Evolutionary conservation across 805 yeast species (phyloP), one percentile per base, ranked within the genome.

Genomic region (Metschnikowia similis): DNA sequence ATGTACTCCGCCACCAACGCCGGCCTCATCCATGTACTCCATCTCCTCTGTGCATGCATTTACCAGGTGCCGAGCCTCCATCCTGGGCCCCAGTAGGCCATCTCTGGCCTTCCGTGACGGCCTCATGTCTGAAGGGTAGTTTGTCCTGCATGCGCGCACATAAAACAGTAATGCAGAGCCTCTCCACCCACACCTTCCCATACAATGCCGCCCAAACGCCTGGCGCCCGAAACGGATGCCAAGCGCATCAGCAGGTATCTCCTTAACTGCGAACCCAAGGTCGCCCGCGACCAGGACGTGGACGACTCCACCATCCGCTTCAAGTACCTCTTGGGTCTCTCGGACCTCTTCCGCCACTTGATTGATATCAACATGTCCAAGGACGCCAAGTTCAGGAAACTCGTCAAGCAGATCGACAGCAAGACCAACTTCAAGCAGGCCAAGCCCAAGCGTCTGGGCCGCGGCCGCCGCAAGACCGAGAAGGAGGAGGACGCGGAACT

Each of bases 401-500:
- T 84, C 35, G 70, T 87, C 49, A 75, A 79, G 56, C 78, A 76
- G 44, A 71, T 82, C 28, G 90, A 85, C 57, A 67, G 69, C 27
- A 74, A 80, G 51, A 64, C 67, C 29, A 74, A 75, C 26, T 71
- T 72, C 44, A 64, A 69, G 35, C 68, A 66, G 45, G 55, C 58
- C 13, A 50, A 56, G 28, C 54, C 58, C n/a, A 48, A 60, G 55
- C 52, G 43, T 5, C 56, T 56, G 51, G 55, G 72, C 28, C 83
- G 94, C 44, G 56, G 57, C 8, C 82, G 87, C 48, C 79, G 97
- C 56, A 94, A 91, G 62, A 83, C 96, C 0, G 98, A 94, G 67
- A 86, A 89, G 67, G 97, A 92, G 66, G 99, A 92, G 68, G 98
- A 92, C 66, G 95, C 89, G 2, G 97, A 92, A 66, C 75, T 92